Evolutionary conservation across 331 rosid species (phyloP), one percentile per base, ranked within the genome.

Genomic region (Stylosanthes scabra): DNA sequence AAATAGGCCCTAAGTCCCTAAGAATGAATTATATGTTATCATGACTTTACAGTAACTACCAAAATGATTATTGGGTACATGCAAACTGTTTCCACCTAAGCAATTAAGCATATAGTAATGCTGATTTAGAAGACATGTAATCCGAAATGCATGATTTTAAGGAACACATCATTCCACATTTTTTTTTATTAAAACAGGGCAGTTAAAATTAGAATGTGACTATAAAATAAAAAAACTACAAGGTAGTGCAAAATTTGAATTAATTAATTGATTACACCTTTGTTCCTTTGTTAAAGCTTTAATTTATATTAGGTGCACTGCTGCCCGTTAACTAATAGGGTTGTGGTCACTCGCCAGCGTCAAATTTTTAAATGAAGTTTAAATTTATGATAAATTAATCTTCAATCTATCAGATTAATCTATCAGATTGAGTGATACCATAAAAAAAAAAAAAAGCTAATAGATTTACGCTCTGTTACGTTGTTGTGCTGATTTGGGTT

Each of bases 11-110:
- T 52, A 52, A 50, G 20, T 8, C 7, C 7, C 6, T 52, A 52
- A 52, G 10, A 4, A 14, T 52, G 58, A 52, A 52, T 52, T 15
- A 15, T 74, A 14, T 52, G 27, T 52, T 52, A 52, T 52, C 71
- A 63, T 40, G 29, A 70, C 61, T 28, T 7, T 59, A 11, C 52
- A 16, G 31, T 62, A 74, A 51, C 78, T 31, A 62, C 78, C 78
- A 39, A 25, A 62, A 74, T 62, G 63, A 63, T 62, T 25, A 34
- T 73, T 41, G 29, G 58, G 58, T 20, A 50, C 9, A 6, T 20
- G 50, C 54, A 15, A 16, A 37, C 61, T 72, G 31, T 37, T 50
- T 61, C 16, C 41, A 20, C 25, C 25, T 20, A 20, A 20, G 25
- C 25, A 15, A 55, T 66, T 49, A 49, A 72, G 14, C 62, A 49